Conservation (phyloP, 768 basidiomycete species). For the Naganishia vishniacii region DNA sequence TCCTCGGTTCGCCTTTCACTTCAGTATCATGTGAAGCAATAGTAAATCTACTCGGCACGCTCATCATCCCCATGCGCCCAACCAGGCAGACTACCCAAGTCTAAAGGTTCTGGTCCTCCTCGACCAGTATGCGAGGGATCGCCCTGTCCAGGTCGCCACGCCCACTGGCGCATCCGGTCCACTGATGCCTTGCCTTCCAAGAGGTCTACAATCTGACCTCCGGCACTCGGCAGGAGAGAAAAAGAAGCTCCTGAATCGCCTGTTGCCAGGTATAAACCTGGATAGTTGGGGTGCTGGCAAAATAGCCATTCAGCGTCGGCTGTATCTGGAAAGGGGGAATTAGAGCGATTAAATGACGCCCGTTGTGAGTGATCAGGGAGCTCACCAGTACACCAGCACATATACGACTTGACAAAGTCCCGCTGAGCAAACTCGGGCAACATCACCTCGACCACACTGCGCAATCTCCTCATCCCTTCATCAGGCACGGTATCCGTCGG, state of each 20-base stretch:
- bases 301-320: constrained; percentile 40
- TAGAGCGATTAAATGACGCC: too few relatives aligned
- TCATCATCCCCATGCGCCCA: constrained; percentile 34
- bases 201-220: neutral
- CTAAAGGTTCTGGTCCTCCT: constrained; percentile 31
- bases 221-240: neutral
- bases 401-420: constrained; percentile 33
- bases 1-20: too few relatives aligned
- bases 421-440: constrained; percentile 36
- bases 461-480: constrained; percentile 34
- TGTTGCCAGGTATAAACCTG: constrained; percentile 39
- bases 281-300: constrained; percentile 39
- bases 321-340: too few relatives aligned
- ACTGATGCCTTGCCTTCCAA: constrained; percentile 24
- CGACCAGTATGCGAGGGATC: constrained; percentile 30
- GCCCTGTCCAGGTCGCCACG: constrained; percentile 29
- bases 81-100: constrained; percentile 34
- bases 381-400: constrained; percentile 44
- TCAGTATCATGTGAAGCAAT: too few relatives aligned
- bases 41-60: constrained; percentile 12
- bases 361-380: neutral
- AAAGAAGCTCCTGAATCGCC: constrained; percentile 29
- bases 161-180: constrained; percentile 27
- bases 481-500: constrained; percentile 44
- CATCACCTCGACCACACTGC: constrained; percentile 34